Percentiles rank a stretch among this genome's conserved stretches.
Evolutionary conservation across 1,139 yeast species (phyloP).

Genomic region (Pichia sp.): DNA sequence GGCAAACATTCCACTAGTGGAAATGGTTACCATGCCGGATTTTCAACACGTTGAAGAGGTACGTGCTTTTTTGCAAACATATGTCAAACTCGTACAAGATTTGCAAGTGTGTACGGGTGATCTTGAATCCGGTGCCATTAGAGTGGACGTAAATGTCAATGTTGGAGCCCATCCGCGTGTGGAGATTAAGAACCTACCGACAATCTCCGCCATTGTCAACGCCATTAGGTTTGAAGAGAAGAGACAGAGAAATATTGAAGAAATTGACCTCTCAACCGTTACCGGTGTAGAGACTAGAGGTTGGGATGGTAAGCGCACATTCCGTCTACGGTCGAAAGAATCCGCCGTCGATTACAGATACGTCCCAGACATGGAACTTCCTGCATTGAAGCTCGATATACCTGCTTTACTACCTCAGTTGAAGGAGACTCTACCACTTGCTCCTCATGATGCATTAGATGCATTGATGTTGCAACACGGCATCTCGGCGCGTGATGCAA

Average conservation of each 20-base stretch:
- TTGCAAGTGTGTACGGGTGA: conserved; percentile 81
- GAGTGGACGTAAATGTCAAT: conserved; percentile 90
- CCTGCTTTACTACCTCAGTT: conserved; percentile 35
- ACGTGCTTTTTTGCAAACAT: conserved; percentile 70
- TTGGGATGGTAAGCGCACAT: conserved; percentile 75
- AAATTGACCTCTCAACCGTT: background rate
- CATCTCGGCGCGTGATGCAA: conserved; percentile 68
- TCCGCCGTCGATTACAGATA: conserved; percentile 81
- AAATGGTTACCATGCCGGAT: conserved; percentile 88
- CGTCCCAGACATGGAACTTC: conserved; percentile 91
- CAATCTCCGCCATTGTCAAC: conserved; percentile 69
- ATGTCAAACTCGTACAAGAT: conserved; percentile 63
- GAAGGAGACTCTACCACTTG: conserved; percentile 39
- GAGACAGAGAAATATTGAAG: conserved; percentile 42
- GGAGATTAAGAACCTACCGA: conserved; percentile 84
- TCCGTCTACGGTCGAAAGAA: conserved; percentile 67
- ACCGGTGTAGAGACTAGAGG: conserved; percentile 67
- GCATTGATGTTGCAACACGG: conserved; percentile 47
- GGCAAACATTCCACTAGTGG: conserved; percentile 80
- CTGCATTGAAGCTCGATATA: conserved; percentile 46
- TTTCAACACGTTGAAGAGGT: conserved; percentile 64
- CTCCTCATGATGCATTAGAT: conserved; percentile 58
- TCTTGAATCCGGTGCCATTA: conserved; percentile 87
- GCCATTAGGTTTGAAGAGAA: conserved; percentile 73
- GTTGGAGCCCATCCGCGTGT: conserved; percentile 66